These are phyloP conservation scores for Pseudogymnoascus sp. DNA, from an alignment of 2,329 filamentous ascomycete genomes.

Conservation along the genomic window DNA sequence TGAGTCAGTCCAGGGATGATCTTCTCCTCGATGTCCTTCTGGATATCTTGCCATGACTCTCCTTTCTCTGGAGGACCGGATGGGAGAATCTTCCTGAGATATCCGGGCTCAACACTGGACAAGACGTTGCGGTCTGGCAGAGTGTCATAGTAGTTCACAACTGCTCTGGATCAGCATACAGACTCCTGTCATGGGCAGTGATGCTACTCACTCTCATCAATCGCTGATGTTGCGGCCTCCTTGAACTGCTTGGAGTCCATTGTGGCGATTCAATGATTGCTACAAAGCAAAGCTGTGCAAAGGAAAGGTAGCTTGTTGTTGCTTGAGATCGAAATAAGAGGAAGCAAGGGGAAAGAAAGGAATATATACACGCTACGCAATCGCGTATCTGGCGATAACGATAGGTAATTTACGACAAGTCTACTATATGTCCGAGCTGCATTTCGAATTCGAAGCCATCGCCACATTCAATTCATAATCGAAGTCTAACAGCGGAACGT, in stretches of 20 bases:
- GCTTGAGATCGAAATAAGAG: not conserved
- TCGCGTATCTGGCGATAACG: not conserved
- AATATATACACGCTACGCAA: not conserved
- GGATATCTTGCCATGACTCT: slow-evolving; percentile 73
- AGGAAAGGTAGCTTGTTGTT: not conserved
- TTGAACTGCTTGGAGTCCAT: slow-evolving; percentile 81
- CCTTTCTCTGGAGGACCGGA: slow-evolving; percentile 55
- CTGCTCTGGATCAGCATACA: slow-evolving; percentile 40
- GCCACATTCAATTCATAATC: not conserved
- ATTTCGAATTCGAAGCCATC: not conserved
- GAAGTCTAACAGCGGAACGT: slow-evolving; percentile 9
- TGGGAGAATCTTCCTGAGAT: slow-evolving; percentile 75
- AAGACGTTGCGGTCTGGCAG: slow-evolving; percentile 66
- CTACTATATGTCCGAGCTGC: not conserved
- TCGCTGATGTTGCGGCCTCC: slow-evolving; percentile 66
- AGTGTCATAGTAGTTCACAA: slow-evolving; percentile 76
- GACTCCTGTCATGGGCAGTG: not conserved
- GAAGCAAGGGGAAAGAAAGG: not conserved
- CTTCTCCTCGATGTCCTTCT: slow-evolving; percentile 73
- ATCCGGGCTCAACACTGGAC: slow-evolving; percentile 75
- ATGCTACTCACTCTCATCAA: slow-evolving; percentile 72
- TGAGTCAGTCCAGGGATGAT: slow-evolving; percentile 92
- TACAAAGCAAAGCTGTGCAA: not conserved
- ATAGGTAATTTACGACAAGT: slow-evolving; percentile 1
- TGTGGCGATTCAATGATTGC: slow-evolving; percentile 5